Percentiles rank a stretch among this genome's conserved stretches.
Evolutionary conservation across 2,329 filamentous ascomycete genomes (phyloP).

Genomic region (Cladosporium colombiae): DNA sequence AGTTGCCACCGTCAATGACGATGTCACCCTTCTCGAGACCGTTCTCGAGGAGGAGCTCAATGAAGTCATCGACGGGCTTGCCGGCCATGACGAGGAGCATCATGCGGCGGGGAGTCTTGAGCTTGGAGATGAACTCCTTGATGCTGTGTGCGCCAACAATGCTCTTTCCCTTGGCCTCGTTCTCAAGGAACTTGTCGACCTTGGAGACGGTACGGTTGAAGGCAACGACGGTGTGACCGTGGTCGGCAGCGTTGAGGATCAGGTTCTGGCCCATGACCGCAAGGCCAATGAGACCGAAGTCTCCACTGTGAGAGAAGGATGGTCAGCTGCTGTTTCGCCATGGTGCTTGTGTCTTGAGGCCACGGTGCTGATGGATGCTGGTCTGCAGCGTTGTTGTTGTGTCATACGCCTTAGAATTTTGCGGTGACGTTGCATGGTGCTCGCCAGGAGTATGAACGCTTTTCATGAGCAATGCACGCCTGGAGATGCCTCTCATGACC

Average conservation of each 20-base stretch:
- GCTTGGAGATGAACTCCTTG: slow-evolving; percentile 92
- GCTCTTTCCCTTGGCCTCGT: slow-evolving; percentile 71
- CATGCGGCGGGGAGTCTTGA: slow-evolving; percentile 94
- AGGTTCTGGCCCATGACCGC: slow-evolving; percentile 57
- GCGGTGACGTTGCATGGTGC: slow-evolving; percentile 2
- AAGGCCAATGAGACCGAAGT: slow-evolving; percentile 57
- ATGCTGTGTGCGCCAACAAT: slow-evolving; percentile 90
- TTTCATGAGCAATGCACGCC: background rate
- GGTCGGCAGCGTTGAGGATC: slow-evolving; percentile 58
- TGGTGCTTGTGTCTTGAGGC: background rate
- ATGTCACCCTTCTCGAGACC: slow-evolving; percentile 86
- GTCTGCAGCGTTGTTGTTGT: background rate
- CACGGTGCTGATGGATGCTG: background rate
- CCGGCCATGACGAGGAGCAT: slow-evolving; percentile 99
- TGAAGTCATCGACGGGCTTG: slow-evolving; percentile 97
- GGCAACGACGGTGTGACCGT: slow-evolving; percentile 90
- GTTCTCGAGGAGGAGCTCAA: slow-evolving; percentile 77
- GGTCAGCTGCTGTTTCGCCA: slow-evolving; percentile 25
- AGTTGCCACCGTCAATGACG: slow-evolving; percentile 99
- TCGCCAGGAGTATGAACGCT: background rate
- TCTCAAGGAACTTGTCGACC: slow-evolving; percentile 69
- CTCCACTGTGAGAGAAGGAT: slow-evolving; percentile 42
- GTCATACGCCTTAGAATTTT: slow-evolving; percentile 16
- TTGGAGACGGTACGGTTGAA: slow-evolving; percentile 99
- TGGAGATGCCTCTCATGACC: background rate